Base-by-base conservation (phyloP, 176 grass and related monocot genomes). In the Typha latifolia region DNA sequence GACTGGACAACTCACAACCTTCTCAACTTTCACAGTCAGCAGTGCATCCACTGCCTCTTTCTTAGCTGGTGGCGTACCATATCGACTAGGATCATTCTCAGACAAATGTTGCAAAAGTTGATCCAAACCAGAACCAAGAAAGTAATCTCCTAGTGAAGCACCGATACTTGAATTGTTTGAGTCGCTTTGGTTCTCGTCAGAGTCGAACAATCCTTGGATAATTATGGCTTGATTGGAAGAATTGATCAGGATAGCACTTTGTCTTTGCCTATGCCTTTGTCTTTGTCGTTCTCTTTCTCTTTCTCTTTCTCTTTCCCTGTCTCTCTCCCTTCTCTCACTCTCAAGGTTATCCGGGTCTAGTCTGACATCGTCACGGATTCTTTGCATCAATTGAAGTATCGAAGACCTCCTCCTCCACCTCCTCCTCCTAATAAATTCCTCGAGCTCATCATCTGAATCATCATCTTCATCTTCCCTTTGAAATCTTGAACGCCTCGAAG, bases 171-270 rank as follows among this genome's bases (percentile, higher is more conserved):
- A 75, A 14, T 68, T 69, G 0, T 66, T 66, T 66, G 78, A 74
- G 24, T 84, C 79, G 5, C 49, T 71, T 56, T 63, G 75, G 47
- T 24, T 80, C 49, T 80, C 72, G 3, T 75, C 81, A 11, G 83
- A 49, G 49, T 85, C 87, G 5, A 86, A 76, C 4, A 79, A 87
- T 66, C 79, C 80, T 72, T 89, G 83, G 51, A 89, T 63, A 63
- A 88, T 66, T 5, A 99, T 81, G 16, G 89, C 79, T 78, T 97
- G 88, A 81, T 90, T 97, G 82, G 92, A 92, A 67, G 89, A 82
- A 62, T 69, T 87, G 84, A 90, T 76, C 61, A 94, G 52, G 62
- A 85, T 69, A 26, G 81, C 80, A 65, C 50, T 74, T 14, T 66
- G 49, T 47, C 51, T 43, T 43, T 43, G 37, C 37, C 5, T 43